Evolutionary conservation across 169 alveolate genomes (phyloP).

Genomic region (Cryptosporidium meleagridis): DNA sequence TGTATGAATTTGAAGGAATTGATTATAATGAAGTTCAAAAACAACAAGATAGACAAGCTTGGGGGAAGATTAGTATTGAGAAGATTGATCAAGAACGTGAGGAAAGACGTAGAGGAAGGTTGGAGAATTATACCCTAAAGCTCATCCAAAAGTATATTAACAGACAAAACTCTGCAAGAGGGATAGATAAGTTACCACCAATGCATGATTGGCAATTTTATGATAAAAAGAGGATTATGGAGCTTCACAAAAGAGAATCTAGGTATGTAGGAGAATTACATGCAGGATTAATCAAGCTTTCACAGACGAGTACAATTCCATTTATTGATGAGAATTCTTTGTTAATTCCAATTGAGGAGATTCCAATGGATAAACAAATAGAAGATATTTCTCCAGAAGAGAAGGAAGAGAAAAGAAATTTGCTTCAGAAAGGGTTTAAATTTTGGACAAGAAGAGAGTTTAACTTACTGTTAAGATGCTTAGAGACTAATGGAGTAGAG

Average conservation of each 20-base stretch:
- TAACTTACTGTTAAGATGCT: constrained; percentile 81
- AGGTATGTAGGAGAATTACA: constrained; percentile 75
- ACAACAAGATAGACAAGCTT: constrained; percentile 77
- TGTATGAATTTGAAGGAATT: constrained; percentile 84
- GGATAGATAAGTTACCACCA: constrained; percentile 82
- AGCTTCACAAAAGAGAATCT: constrained; percentile 79
- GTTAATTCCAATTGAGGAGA: constrained; percentile 76
- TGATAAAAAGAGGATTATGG: constrained; percentile 79
- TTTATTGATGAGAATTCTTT: constrained; percentile 77
- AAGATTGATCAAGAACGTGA: constrained; percentile 82
- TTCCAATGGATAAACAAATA: constrained; percentile 76
- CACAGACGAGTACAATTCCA: constrained; percentile 57
- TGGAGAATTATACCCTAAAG: constrained; percentile 69
- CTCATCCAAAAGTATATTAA: constrained; percentile 76
- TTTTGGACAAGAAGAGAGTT: constrained; percentile 89
- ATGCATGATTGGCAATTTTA: constrained; percentile 81
- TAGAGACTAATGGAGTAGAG: constrained; percentile 83
- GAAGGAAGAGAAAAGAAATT: constrained; percentile 81
- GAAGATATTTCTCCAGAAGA: constrained; percentile 84
- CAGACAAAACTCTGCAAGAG: constrained; percentile 79
- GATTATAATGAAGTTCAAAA: constrained; percentile 80
- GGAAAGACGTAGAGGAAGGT: constrained; percentile 79
- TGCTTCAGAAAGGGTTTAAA: constrained; percentile 84
- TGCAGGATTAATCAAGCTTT: constrained; percentile 76
- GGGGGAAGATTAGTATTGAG: constrained; percentile 67